Base-by-base conservation (phyloP, 2,329 filamentous ascomycete genomes). In the Fusarium drepaniforme region DNA sequence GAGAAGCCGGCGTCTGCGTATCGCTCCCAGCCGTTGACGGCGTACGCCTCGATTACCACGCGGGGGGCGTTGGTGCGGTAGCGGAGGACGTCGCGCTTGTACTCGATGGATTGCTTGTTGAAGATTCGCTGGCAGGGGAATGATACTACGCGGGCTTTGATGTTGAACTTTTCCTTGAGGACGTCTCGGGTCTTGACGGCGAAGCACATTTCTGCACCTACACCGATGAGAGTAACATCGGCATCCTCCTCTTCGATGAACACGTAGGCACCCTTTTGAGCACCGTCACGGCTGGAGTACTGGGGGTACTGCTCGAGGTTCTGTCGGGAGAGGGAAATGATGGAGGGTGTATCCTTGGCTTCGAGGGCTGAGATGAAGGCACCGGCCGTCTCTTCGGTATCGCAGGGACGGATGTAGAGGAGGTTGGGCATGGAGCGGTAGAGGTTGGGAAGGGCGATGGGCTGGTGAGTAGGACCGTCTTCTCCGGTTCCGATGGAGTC, bases 391-490 rank as follows among this genome's bases (percentile, higher is more conserved):
- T 92, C 90, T 75, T 92, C 89, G 57, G 84, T 86, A 71, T 92
- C 90, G 57, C 85, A 85, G 0, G 90, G 90, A 0, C 90, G 88
- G 66, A 92, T 90, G 78, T 91, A 91, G 1, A 89, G 81, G 0
- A 92, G 72, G 68, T 91, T 91, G 0, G 90, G 90, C 90, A 92
- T 92, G 28, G 90, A 87, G 6, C 90, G 87, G 78, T 90, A 92
- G 3, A 92, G 82, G 0, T 86, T 80, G 12, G 88, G 86, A 0
- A 92, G 82, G 40, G 87, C 90, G 35, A 92, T 87, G 3, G 90
- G 90, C 78, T 92, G 90, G 73, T 92, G 90, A 0, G 90, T 92
- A 0, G 90, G 90, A 0, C 90, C 90, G 71, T 92, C 88, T 72
- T 92, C 88, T 2, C 90, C 90, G 42, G 85, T 88, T 23, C 87